Base-by-base conservation (phyloP, 305 asterid genomes). In the Andrographis paniculata region DNA sequence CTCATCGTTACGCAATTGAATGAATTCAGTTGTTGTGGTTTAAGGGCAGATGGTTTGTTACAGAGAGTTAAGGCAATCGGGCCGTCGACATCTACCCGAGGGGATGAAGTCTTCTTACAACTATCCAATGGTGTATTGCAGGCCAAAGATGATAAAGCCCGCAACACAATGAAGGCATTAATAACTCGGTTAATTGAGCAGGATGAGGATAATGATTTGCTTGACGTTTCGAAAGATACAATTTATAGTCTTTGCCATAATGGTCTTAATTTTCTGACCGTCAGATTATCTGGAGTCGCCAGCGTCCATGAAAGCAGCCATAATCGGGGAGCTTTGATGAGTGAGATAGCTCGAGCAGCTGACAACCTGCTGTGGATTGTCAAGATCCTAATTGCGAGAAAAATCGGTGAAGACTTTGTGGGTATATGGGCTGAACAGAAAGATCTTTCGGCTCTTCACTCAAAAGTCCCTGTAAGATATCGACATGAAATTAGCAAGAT, bases 281-380 rank as follows among this genome's bases (percentile, higher is more conserved):
- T 78, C 11, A 71, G 80, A 66, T 61, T 82, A 55, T 78, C 94
- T 5, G 97, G 77, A 38, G 89, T 82, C 30, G 41, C 78, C 13
- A 43, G 75, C 52, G 48, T 60, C 9, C 96, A 85, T 22, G 91
- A 89, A 48, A 50, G 55, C 50, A 58, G 35, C 47, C 74, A 49
- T 43, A 88, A 86, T 52, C 73, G 96, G n/a, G 96, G 95, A n/a
- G 55, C 63, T 56, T 22, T 82, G 53, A 86, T 89, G 96, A 77
- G 69, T 16, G 88, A 78, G 65, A 76, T 89, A 5, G 78, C 88
- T 17, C 75, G 94, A 40, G 96, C 79, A 55, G 96, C 96, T 28
- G 98, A 89, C 56, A 89, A 78, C 47, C 67, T 80, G 69, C 93
- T 82, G 64, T 89, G 98, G 98, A 60, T 85, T 31, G 85, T 76